phyloP scores from a whole-genome alignment of 129 eudicot species.

The Flaveria sonorensis region DNA sequence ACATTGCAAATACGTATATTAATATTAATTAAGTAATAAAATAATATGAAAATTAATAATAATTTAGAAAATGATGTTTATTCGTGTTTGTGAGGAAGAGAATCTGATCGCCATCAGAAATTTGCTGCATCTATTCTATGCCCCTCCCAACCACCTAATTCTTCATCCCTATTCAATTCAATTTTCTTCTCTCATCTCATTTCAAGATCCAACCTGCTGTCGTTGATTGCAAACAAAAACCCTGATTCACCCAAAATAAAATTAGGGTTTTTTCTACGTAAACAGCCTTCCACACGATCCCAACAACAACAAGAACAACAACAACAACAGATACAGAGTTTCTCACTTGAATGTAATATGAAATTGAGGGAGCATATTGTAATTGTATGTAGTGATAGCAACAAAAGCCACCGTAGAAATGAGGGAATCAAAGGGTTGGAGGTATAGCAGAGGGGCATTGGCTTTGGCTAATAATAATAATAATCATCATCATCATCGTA shows the following conservation, averaged over 20 bases:
- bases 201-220: background rate
- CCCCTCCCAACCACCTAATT: background rate
- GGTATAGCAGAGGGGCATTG: slow-evolving; percentile 43
- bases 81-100: background rate
- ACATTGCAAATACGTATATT: too few species aligned
- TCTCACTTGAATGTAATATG: slow-evolving; percentile 41
- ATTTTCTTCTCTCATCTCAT: background rate
- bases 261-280: slow-evolving; percentile 11
- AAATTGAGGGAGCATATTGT: slow-evolving; percentile 36
- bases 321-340: background rate
- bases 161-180: background rate
- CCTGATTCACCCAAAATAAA: background rate
- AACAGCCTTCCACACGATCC: background rate
- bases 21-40: too few species aligned
- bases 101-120: background rate
- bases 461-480: slow-evolving; percentile 35
- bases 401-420: slow-evolving; percentile 8
- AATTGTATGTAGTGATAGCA: slow-evolving; percentile 21
- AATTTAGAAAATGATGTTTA: background rate
- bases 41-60: too few species aligned
- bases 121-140: background rate
- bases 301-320: background rate
- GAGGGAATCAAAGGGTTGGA: slow-evolving; percentile 43
- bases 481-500: slow-evolving; percentile 10
- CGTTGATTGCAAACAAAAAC: slow-evolving; percentile 7